Percentiles rank a stretch among this genome's conserved stretches.
Conservation (phyloP, 352 stramenopile genomes). For the Saprolegnia diclina region DNA sequence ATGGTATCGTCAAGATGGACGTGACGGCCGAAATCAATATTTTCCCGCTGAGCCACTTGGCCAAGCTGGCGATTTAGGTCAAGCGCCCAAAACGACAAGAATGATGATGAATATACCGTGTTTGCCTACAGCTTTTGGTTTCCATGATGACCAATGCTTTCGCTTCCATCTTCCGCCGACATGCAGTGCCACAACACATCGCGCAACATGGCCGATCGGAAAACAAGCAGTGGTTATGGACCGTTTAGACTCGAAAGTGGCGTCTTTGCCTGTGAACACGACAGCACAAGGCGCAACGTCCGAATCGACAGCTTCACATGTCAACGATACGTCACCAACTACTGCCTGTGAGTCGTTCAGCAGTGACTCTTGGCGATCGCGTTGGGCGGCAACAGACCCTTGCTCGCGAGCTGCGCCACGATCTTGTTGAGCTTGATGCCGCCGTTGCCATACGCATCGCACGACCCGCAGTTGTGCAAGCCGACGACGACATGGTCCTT, state of each 20-base stretch:
- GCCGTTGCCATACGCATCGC: slow-evolving; percentile 40
- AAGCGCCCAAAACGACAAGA: no score
- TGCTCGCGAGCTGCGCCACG: slow-evolving; percentile 38
- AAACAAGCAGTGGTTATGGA: no score
- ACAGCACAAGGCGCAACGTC: not conserved
- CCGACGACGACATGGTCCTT: slow-evolving; percentile 56
- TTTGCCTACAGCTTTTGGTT: not conserved
- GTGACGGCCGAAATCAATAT: slow-evolving; percentile 87
- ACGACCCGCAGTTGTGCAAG: slow-evolving; percentile 61
- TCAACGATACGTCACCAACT: no score
- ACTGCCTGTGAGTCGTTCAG: no score
- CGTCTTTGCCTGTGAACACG: no score
- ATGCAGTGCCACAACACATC: no score
- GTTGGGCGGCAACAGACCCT: slow-evolving; percentile 39
- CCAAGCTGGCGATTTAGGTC: slow-evolving; percentile 50
- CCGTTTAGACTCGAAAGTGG: no score
- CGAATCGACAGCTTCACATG: no score
- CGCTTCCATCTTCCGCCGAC: no score
- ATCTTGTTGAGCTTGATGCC: slow-evolving; percentile 65
- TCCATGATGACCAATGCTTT: not conserved
- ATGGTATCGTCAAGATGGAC: slow-evolving; percentile 87
- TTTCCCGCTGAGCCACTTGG: slow-evolving; percentile 72
- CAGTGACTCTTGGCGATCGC: slow-evolving; percentile 19
- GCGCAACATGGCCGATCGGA: no score
- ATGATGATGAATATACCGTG: slow-evolving; percentile 1